Base-by-base conservation (phyloP, 345 rosid genomes). In the Cardamine chenopodiifolia region DNA sequence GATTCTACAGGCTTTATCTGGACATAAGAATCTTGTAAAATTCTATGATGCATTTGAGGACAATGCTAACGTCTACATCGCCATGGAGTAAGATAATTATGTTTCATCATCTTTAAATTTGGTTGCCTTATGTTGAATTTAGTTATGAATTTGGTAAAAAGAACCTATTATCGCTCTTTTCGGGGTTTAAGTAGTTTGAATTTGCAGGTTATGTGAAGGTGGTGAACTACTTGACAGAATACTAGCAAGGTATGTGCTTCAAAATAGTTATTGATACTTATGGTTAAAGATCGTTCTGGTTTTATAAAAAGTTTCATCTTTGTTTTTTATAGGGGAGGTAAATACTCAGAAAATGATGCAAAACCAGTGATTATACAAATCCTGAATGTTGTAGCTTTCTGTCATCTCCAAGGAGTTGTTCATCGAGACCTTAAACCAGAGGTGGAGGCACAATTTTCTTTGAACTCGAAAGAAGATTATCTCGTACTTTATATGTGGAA, bases 351-450 rank as follows among this genome's bases (percentile, higher is more conserved):
- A 80, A 89, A 83, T 75, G 98, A 90, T 70, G 98, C 99, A 40
- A 95, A 84, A 77, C 83, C 84, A 50, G 97, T 92, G 68, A 60
- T 95, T 82, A 83, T 83, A 74, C 99, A 92, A 75, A 90, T 95
- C 77, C 86, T 95, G 25, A 84, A 83, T 60, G 86, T 92, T 70
- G 97, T 92, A 63, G 87, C 97, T 32, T 95, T 88, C 76, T 95
- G 92, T 82, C 99, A 95, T 85, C 90, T 95, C 50, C 99, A 90
- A 68, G 99, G 98, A 26, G 97, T 95, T 74, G 97, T 90, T 80
- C 99, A 95, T 75, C 83, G 98, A 75, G 99, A 92, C 76, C 90
- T 95, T 72, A 95, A 95, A 83, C 98, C 96, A 71, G 99, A 95
- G 98, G 99, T 90, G 75, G 75, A 79, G 68, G 50, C 58, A 18